Base-by-base conservation (phyloP, 2,329 filamentous ascomycete species). In the Sporothrix sp. region DNA sequence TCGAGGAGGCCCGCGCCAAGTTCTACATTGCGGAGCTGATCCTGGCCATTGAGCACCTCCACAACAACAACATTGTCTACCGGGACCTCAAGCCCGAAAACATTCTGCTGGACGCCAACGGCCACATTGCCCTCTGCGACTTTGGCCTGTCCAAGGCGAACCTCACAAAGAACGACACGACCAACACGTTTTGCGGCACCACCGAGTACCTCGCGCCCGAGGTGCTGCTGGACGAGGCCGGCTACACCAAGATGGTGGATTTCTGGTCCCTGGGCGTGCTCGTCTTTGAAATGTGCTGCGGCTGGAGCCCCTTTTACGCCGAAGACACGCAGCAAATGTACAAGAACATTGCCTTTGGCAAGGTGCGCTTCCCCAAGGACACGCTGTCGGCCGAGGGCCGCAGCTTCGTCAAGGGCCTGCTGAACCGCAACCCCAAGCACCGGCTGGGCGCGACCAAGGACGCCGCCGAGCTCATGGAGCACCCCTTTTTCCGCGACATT, bases 311-410 rank as follows among this genome's bases (percentile, higher is more conserved):
- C 0, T 98, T 98, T 70, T 98, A 97, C 61, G 93, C 93, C 51
- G 93, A 98, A 63, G 93, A 98, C 63, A 98, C 93, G 0, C 93
- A 98, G 68, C 93, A 98, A 67, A 98, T 98, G 93, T 98, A 98
- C 74, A 98, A 98, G 75, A 98, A 98, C 71, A 98, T 98, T 65
- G 93, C 93, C 0, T 98, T 98, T 63, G 93, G 93, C 64, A 98
- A 98, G 66, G 93, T 98, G 52, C 79, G 93, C 54, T 98, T 98
- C 66, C 93, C 93, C 7, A 81, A 90, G 58, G 93, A 98, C 66
- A 95, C 93, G 1, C 73, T 98, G 28, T 96, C 89, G 54, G 85
- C 89, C 36, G 93, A 98, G 67, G 93, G 93, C 53, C 81, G 93
- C 53, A 97, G 95, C 68, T 98, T 98, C 62, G 93, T 98, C 63